Evolutionary conservation across 2,329 filamentous ascomycete species (phyloP).

Genomic region (Aureobasidium subglaciale): DNA sequence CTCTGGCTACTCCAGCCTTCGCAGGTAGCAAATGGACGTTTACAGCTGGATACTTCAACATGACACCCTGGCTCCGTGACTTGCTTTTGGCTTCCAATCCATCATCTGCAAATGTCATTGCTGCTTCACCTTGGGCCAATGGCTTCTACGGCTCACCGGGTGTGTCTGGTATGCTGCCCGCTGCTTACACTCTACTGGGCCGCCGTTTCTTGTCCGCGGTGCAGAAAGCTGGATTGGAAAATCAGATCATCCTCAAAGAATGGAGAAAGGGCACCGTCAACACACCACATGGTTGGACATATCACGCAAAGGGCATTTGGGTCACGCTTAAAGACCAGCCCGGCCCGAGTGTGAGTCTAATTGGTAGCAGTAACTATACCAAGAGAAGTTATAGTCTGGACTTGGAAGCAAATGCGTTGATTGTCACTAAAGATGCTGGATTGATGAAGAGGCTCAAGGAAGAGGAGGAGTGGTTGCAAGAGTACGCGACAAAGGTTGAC

Average conservation of each 20-base stretch:
- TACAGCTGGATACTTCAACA: constrained; percentile 98
- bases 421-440: constrained; percentile 69
- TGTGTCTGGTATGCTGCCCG: constrained; percentile 81
- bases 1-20: constrained; percentile 58
- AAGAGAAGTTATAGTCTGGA: constrained; percentile 88
- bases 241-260: constrained; percentile 68
- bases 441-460: constrained; percentile 67
- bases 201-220: constrained; percentile 68
- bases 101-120: constrained; percentile 71
- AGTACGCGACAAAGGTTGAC: constrained; percentile 61
- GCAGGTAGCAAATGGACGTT: constrained; percentile 80
- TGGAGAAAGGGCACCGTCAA: constrained; percentile 80
- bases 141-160: constrained; percentile 88
- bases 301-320: constrained; percentile 96
- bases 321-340: constrained; percentile 55
- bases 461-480: constrained; percentile 74
- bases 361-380: constrained; percentile 94
- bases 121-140: constrained; percentile 87
- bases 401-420: constrained; percentile 78
- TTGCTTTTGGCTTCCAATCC: constrained; percentile 70
- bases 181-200: constrained; percentile 84
- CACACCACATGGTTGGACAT: constrained; percentile 83
- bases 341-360: constrained; percentile 68
- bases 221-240: constrained; percentile 43
- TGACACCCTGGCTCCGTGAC: constrained; percentile 72